These are phyloP conservation scores for Martiniozyma abietophila DNA, from an alignment of 805 yeast species.

Conservation along the genomic window DNA sequence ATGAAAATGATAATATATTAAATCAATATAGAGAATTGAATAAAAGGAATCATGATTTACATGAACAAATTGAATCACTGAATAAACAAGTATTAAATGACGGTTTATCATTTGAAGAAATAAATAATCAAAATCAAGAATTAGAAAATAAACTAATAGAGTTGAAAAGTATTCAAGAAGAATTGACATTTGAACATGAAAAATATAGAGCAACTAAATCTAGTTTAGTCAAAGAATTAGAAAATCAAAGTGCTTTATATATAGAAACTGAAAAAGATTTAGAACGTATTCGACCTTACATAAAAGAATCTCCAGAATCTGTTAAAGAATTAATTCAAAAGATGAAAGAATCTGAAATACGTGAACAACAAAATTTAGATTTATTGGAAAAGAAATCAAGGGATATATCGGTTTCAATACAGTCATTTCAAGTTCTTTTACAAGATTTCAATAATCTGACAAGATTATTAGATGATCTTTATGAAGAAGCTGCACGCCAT, in stretches of 20 bases:
- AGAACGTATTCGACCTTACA: slow-evolving; percentile 50
- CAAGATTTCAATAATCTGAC: slow-evolving; percentile 35
- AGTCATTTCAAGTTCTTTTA: slow-evolving; percentile 45
- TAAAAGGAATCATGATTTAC: slow-evolving; percentile 32
- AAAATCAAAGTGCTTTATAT: slow-evolving; percentile 48
- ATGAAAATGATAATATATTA: slow-evolving; percentile 41
- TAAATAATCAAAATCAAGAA: slow-evolving; percentile 41
- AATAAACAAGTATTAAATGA: slow-evolving; percentile 14
- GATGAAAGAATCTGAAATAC: slow-evolving; percentile 35
- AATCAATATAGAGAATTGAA: slow-evolving; percentile 36
- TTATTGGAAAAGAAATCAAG: slow-evolving; percentile 39
- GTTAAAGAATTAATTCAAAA: slow-evolving; percentile 45
- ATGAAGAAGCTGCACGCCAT: slow-evolving; percentile 36
- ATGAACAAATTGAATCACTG: slow-evolving; percentile 18
- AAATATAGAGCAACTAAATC: slow-evolving; percentile 56
- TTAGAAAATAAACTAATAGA: slow-evolving; percentile 54
- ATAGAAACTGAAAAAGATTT: slow-evolving; percentile 49
- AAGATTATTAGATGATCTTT: slow-evolving; percentile 39
- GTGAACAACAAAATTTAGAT: slow-evolving; percentile 30
- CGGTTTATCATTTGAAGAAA: slow-evolving; percentile 31
- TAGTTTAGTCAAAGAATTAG: slow-evolving; percentile 47
- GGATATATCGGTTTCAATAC: slow-evolving; percentile 44
- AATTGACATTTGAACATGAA: slow-evolving; percentile 49
- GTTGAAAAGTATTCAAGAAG: slow-evolving; percentile 54
- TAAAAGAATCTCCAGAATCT: slow-evolving; percentile 50